phyloP scores from a whole-genome alignment of 2,329 filamentous ascomycete genomes.

The Clarireedia paspali region DNA sequence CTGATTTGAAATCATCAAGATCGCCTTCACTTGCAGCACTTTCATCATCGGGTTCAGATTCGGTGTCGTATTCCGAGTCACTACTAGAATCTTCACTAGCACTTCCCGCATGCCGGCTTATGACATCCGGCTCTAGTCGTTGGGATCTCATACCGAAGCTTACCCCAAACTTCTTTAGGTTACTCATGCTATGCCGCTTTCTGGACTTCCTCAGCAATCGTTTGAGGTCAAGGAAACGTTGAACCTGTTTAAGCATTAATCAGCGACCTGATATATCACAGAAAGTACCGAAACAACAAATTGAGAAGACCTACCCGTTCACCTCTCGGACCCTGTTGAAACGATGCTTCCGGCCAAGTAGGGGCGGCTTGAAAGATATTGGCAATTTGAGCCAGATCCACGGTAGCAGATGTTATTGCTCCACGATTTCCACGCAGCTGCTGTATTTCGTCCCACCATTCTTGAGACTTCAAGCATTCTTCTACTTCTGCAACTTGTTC shows the following conservation, averaged over 20 bases:
- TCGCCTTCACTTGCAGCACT: conserved; percentile 37
- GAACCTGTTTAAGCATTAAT: not conserved
- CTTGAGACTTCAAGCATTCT: conserved; percentile 58
- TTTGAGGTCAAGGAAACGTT: conserved; percentile 48
- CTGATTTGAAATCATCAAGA: conserved; percentile 30
- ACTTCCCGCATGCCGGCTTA: conserved; percentile 32
- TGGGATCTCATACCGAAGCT: conserved; percentile 71
- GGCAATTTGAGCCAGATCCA: conserved; percentile 35
- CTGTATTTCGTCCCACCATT: conserved; percentile 78
- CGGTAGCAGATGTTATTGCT: conserved; percentile 29
- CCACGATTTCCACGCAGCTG: conserved; percentile 37
- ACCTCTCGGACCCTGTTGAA: conserved; percentile 41
- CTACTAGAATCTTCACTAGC: conserved; percentile 36
- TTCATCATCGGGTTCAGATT: conserved; percentile 27
- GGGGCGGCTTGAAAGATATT: conserved; percentile 34
- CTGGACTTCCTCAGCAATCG: conserved; percentile 55
- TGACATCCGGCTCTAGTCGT: conserved; percentile 42
- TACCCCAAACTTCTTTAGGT: conserved; percentile 46
- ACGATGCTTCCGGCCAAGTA: conserved; percentile 45
- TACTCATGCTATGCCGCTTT: conserved; percentile 26
- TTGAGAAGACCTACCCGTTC: conserved; percentile 25
- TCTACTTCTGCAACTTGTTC: conserved; percentile 56
- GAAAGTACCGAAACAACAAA: not conserved
- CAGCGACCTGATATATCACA: not conserved
- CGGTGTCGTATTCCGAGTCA: conserved; percentile 32